phyloP scores from a whole-genome alignment of 169 alveolate genomes.

The Plasmodium reichenowi region DNA sequence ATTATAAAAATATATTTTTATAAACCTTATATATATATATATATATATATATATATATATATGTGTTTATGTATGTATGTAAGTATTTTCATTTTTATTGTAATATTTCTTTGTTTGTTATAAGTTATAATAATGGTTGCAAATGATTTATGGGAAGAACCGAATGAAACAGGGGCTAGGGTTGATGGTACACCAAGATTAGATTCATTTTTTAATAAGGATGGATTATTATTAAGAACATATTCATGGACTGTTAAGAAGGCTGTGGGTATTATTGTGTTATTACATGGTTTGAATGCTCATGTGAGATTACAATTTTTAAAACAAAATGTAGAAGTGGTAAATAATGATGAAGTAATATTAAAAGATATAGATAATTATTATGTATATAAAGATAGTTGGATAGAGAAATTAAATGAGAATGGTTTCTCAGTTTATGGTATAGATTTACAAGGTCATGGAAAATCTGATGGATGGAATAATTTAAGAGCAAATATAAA shows the following conservation, averaged over 20 bases:
- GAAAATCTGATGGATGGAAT: slow-evolving; percentile 12
- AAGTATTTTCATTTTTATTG: no score
- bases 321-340: slow-evolving; percentile 11
- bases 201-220: slow-evolving; percentile 8
- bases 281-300: slow-evolving; percentile 18
- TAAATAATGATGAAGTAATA: slow-evolving; percentile 11
- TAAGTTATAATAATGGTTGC: no score
- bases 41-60: no score
- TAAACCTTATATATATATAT: no score
- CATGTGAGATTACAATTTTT: slow-evolving; percentile 11
- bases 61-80: no score
- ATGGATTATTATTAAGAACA: slow-evolving; percentile 28
- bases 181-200: background rate
- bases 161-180: no score
- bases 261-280: slow-evolving; percentile 8
- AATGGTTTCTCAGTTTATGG: slow-evolving; percentile 22
- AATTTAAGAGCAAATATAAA: slow-evolving; percentile 4
- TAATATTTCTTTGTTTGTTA: no score
- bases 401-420: slow-evolving; percentile 14
- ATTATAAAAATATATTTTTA: no score
- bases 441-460: slow-evolving; percentile 36
- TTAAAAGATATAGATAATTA: slow-evolving; percentile 14
- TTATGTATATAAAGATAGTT: slow-evolving; percentile 17
- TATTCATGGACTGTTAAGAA: slow-evolving; percentile 6
- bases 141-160: no score